Evolutionary conservation across 1,139 yeast species (phyloP).

Genomic region (Suhomyces ambrosiae): DNA sequence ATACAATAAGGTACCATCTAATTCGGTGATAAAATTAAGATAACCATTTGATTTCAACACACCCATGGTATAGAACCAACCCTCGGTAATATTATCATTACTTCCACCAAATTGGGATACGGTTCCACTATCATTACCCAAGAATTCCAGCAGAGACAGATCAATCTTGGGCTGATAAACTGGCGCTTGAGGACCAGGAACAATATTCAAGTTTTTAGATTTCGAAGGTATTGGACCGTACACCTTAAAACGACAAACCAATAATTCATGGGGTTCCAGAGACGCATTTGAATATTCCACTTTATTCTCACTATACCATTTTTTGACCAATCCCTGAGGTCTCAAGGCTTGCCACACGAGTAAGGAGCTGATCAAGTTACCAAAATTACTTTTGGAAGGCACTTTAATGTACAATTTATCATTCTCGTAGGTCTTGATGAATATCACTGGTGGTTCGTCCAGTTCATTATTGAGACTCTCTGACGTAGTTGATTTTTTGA

Average conservation of each 20-base stretch:
- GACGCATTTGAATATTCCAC: constrained; percentile 31
- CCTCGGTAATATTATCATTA: constrained; percentile 41
- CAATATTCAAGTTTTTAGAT: constrained; percentile 42
- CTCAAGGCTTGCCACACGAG: constrained; percentile 66
- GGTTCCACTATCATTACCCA: constrained; percentile 9
- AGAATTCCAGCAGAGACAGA: constrained; percentile 11
- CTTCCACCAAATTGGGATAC: constrained; percentile 3
- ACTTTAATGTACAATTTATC: constrained; percentile 51
- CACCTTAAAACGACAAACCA: constrained; percentile 66
- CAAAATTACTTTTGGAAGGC: constrained; percentile 46
- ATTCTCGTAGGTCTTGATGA: constrained; percentile 49
- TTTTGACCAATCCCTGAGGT: constrained; percentile 59
- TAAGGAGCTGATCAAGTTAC: constrained; percentile 51
- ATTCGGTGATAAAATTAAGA: constrained; percentile 62
- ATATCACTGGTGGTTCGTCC: constrained; percentile 47
- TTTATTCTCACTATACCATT: constrained; percentile 53
- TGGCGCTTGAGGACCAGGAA: constrained; percentile 51
- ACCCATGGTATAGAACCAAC: constrained; percentile 81
- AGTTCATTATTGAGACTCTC: constrained; percentile 4
- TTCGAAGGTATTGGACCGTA: constrained; percentile 61
- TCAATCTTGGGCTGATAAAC: constrained; percentile 34
- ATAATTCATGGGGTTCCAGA: constrained; percentile 41
- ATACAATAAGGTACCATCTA: constrained; percentile 68
- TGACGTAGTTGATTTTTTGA: constrained; percentile 8
- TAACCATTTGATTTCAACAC: constrained; percentile 67